A percentile compares a stretch with the other conserved stretches of the same genome.
These are phyloP conservation scores for Candida rishiriensis DNA, from an alignment of 805 yeast species.

Conservation along the genomic window DNA sequence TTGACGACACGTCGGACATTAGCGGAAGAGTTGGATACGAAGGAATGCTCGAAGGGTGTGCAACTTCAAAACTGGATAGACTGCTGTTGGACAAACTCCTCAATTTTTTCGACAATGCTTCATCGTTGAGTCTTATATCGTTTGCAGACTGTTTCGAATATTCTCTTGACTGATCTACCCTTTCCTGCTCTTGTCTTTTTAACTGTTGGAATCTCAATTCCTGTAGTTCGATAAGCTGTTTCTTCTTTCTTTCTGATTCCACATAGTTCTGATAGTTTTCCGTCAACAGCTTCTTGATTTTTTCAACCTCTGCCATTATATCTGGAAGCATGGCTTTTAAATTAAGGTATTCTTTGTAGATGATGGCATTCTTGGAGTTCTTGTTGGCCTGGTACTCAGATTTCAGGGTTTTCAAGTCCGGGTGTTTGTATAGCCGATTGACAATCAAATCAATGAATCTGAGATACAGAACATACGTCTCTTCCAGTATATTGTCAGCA, in stretches of 20 bases:
- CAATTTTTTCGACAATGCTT: conserved; percentile 17
- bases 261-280: conserved; percentile 22
- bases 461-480: conserved; percentile 52
- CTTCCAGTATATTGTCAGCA: conserved; percentile 37
- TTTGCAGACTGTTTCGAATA: conserved; percentile 2
- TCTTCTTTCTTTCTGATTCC: conserved; percentile 18
- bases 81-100: conserved; percentile 21
- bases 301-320: conserved; percentile 30
- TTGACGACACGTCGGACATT: conserved; percentile 4
- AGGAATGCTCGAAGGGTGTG: conserved; percentile 6
- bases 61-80: conserved; percentile 10
- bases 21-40: conserved; percentile 17
- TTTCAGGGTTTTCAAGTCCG: conserved; percentile 33
- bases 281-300: conserved; percentile 22
- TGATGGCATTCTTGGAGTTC: conserved; percentile 20
- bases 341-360: conserved; percentile 22
- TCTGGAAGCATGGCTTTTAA: conserved; percentile 19
- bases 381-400: conserved; percentile 13
- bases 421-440: conserved; percentile 42
- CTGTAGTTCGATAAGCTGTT: conserved; percentile 18
- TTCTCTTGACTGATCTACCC: conserved; percentile 8
- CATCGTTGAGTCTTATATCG: conserved; percentile 9
- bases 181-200: conserved; percentile 15
- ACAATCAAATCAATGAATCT: conserved; percentile 56
- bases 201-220: conserved; percentile 14